Evolutionary conservation across 768 basidiomycete genomes (phyloP), one percentile per base, ranked within the genome.

Genomic region (Russula dissimulans): DNA sequence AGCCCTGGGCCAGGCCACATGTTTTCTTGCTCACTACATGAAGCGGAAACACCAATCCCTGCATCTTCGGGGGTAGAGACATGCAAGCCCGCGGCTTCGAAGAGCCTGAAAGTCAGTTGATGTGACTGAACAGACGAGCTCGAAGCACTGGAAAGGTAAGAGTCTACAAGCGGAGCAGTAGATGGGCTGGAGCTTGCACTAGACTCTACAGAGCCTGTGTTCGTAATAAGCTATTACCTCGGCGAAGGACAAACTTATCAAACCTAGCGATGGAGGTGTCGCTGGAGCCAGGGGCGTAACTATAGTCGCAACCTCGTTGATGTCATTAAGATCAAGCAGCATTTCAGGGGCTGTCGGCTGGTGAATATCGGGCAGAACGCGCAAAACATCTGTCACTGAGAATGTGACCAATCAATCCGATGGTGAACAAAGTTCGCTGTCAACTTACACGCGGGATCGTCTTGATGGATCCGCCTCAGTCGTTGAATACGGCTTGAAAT

Each of bases 401-500:
- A 41, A 61, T 5, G 41, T 18, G 48, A 15, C 34, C 9, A 15
- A 44, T 61, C 26, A 56, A 38, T n/a, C 22, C 18, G 29, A 26
- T 8, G 38, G 10, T 41, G 31, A 36, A 15, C 15, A n/a, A 39
- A 22, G 15, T 22, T 45, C 26, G 43, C 15, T 22, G 22, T 36
- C 15, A 10, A 73, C 75, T 31, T 60, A 74, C 73, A 69, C 18
- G 68, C 53, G 29, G 71, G 68, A 48, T 73, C 67, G 51, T 72
- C 65, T 46, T 68, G 71, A 12, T 72, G 66, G 11, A 68, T 68
- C 39, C 71, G 75, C 54, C 76, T 74, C 14, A 74, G 54, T 51
- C 75, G 65, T 63, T 74, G 74, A 48, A 74, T 68, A 42, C 76
- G 75, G 60, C 74, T 74, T 29, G 74, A 75, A 36, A 74, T 74